A percentile compares a stretch with the other conserved stretches of the same genome.
These are phyloP conservation scores for Moesziomyces antarcticus DNA, from an alignment of 1,284 basidiomycete species.

Conservation along the genomic window DNA sequence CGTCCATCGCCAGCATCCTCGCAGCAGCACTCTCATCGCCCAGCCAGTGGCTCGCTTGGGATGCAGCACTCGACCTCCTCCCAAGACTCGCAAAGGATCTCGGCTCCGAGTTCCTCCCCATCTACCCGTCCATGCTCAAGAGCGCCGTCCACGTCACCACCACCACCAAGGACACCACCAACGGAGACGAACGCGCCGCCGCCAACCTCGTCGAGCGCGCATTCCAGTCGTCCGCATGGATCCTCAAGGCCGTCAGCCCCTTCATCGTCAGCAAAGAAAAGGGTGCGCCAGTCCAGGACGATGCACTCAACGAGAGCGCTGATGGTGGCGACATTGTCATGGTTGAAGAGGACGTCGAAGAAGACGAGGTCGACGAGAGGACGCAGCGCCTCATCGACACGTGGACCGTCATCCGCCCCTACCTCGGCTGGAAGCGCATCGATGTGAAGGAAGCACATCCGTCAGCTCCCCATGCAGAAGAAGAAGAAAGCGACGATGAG, in stretches of 20 bases:
- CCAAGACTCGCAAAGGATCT: slow-evolving; percentile 65
- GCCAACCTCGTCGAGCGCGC: slow-evolving; percentile 64
- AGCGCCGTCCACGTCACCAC: slow-evolving; percentile 60
- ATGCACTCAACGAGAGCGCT: slow-evolving; percentile 1
- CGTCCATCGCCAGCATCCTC: slow-evolving; percentile 41
- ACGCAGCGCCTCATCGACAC: slow-evolving; percentile 44
- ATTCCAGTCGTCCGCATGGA: slow-evolving; percentile 62
- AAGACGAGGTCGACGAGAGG: slow-evolving; percentile 38
- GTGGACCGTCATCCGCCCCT: slow-evolving; percentile 55
- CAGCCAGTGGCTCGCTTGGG: slow-evolving; percentile 58
- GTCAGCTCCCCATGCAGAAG: slow-evolving; percentile 1
- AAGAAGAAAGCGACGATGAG: slow-evolving; percentile 17
- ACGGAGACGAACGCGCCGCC: slow-evolving; percentile 61
- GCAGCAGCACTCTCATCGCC: slow-evolving; percentile 23
- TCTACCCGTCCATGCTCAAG: slow-evolving; percentile 54
- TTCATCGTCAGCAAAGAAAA: slow-evolving; percentile 52
- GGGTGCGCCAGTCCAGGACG: not conserved
- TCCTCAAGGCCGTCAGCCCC: slow-evolving; percentile 58
- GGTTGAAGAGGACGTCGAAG: slow-evolving; percentile 30
- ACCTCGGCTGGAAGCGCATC: slow-evolving; percentile 52
- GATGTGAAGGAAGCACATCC: slow-evolving; percentile 6
- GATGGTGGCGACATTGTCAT: slow-evolving; percentile 8
- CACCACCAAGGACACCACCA: slow-evolving; percentile 54
- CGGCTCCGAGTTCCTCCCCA: slow-evolving; percentile 62
- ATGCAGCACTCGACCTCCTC: slow-evolving; percentile 64